phyloP scores from a whole-genome alignment of 768 basidiomycete species.

The Lentinula boryana region DNA sequence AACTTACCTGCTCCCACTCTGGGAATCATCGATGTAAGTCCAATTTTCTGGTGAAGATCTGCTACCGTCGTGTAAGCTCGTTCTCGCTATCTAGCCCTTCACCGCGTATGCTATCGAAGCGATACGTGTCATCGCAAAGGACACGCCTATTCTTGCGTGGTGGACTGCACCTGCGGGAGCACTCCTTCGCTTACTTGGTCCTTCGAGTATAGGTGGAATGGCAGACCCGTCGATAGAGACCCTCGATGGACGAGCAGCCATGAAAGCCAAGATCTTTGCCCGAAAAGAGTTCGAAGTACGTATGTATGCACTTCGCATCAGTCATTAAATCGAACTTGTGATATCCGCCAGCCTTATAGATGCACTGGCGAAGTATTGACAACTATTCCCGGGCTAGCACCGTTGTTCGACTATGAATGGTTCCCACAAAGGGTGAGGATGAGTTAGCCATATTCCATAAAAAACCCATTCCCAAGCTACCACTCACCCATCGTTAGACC shows the following conservation, averaged over 20 bases:
- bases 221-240: background rate
- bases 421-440: background rate
- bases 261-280: background rate
- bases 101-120: background rate
- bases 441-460: no score
- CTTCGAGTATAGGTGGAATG: background rate
- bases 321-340: background rate
- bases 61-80: no score
- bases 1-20: background rate
- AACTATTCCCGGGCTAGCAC: background rate
- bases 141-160: background rate
- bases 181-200: background rate
- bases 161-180: background rate
- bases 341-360: background rate
- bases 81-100: background rate
- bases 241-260: background rate
- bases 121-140: background rate
- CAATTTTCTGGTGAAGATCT: no score
- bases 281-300: background rate
- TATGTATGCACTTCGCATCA: no score
- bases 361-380: background rate
- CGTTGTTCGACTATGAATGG: constrained; percentile 1
- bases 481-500: background rate
- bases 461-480: no score
- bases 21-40: no score